phyloP scores from a whole-genome alignment of 139 green algal species.

The Dunaliella sp. region DNA sequence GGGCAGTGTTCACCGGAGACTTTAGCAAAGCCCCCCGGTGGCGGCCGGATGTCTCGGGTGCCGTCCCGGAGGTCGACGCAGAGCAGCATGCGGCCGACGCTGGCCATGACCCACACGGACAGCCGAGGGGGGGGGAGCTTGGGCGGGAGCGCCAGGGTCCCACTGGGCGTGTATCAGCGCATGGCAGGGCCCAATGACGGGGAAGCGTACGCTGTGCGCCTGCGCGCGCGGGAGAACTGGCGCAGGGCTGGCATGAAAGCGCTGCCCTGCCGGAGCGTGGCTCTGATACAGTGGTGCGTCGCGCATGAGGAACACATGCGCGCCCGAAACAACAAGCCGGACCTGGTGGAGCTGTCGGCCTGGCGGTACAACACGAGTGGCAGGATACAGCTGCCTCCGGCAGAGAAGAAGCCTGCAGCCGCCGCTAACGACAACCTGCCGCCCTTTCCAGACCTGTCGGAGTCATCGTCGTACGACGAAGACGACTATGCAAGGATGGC shows the following conservation, averaged over 20 bases:
- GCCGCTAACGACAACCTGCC: not conserved
- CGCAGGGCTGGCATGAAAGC: not conserved
- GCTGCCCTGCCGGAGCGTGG: not conserved
- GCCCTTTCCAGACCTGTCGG: not conserved
- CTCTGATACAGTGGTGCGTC: not conserved
- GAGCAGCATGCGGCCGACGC: no score
- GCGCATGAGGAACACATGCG: not conserved
- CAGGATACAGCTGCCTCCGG: not conserved
- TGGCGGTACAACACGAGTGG: not conserved
- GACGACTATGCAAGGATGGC: no score
- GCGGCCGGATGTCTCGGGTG: no score
- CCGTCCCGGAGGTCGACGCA: no score
- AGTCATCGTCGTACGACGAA: not conserved
- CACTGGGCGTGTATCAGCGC: not conserved
- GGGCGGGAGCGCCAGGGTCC: no score
- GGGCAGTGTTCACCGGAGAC: no score
- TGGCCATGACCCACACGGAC: no score
- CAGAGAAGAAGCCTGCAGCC: not conserved
- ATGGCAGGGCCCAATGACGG: not conserved
- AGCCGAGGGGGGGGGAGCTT: no score
- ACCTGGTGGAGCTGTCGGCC: not conserved
- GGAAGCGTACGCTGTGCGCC: not conserved
- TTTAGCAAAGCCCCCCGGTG: no score
- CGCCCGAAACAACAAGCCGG: not conserved
- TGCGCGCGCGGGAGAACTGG: not conserved